Evolutionary conservation across 176 grass and related monocot species (phyloP).

Genomic region (Leersia perrieri): DNA sequence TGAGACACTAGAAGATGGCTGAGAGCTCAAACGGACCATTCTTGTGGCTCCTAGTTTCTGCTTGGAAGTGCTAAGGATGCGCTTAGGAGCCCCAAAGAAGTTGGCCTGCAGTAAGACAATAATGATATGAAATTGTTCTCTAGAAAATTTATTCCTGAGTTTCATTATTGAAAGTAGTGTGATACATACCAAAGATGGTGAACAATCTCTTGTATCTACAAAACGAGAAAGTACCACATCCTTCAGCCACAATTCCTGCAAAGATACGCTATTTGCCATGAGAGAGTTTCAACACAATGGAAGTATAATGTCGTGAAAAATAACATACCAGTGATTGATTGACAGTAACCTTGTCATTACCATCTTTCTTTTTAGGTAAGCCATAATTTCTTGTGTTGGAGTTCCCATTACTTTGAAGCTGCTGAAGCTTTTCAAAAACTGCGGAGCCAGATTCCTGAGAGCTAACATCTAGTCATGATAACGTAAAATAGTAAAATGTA

Average conservation of each 20-base stretch:
- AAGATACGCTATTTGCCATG: constrained; percentile 46
- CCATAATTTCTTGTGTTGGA: constrained; percentile 58
- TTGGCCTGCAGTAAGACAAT: constrained; percentile 50
- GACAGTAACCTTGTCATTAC: constrained; percentile 60
- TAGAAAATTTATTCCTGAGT: constrained; percentile 19
- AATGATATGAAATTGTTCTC: constrained; percentile 1
- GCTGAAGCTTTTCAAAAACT: constrained; percentile 80
- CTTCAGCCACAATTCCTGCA: constrained; percentile 92
- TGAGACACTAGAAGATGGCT: constrained; percentile 46
- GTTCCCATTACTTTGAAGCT: constrained; percentile 67
- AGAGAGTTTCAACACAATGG: constrained; percentile 41
- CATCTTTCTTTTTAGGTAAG: constrained; percentile 47
- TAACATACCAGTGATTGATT: constrained; percentile 77
- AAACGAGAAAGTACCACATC: constrained; percentile 74
- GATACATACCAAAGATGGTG: constrained; percentile 69
- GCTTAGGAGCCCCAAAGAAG: constrained; percentile 80
- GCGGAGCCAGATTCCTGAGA: constrained; percentile 61
- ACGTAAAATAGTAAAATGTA: constrained; percentile 25
- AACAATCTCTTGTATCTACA: constrained; percentile 77
- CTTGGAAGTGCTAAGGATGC: constrained; percentile 59
- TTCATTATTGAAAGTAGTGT: constrained; percentile 33
- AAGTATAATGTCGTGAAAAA: not conserved
- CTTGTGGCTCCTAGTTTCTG: constrained; percentile 51
- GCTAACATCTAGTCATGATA: constrained; percentile 28
- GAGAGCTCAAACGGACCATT: constrained; percentile 34